Conservation (phyloP, 306 rosid genomes). For the Cucumis melo region DNA sequence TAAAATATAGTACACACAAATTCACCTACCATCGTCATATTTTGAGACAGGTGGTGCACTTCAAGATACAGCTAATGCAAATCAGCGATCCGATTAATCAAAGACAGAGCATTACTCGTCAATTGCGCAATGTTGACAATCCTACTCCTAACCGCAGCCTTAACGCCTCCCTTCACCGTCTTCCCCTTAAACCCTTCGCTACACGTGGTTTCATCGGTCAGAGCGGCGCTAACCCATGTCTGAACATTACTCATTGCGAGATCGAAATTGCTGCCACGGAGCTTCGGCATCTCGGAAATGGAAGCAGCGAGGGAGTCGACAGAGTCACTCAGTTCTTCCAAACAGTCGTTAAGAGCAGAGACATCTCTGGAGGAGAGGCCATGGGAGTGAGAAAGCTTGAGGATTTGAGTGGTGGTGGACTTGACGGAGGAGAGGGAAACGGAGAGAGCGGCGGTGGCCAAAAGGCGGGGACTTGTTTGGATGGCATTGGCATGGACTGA, state of each 20-base stretch:
- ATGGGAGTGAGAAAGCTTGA: slow-evolving; percentile 15
- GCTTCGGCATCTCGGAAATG: slow-evolving; percentile 33
- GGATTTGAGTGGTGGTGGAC: slow-evolving; percentile 24
- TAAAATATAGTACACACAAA: background rate
- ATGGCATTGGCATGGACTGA: slow-evolving; percentile 34
- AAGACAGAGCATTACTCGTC: slow-evolving; percentile 8
- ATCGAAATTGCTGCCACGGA: background rate
- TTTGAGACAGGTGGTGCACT: too few species aligned
- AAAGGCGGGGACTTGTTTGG: slow-evolving; percentile 31
- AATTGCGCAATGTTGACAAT: slow-evolving; percentile 3
- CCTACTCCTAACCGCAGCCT: background rate
- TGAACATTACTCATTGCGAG: slow-evolving; percentile 1
- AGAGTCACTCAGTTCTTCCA: slow-evolving; percentile 44
- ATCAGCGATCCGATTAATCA: background rate
- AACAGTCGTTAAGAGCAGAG: slow-evolving; percentile 52
- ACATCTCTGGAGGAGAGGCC: background rate
- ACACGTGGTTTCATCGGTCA: slow-evolving; percentile 10
- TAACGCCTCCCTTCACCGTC: background rate
- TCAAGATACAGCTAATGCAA: background rate
- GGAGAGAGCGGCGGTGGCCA: slow-evolving; percentile 41
- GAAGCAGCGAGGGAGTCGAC: slow-evolving; percentile 42
- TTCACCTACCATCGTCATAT: too few species aligned
- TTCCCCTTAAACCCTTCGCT: background rate
- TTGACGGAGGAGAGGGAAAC: slow-evolving; percentile 44
- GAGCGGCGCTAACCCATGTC: slow-evolving; percentile 13